Conservation (phyloP, 768 basidiomycete genomes). For the Boletus sensibilis region DNA sequence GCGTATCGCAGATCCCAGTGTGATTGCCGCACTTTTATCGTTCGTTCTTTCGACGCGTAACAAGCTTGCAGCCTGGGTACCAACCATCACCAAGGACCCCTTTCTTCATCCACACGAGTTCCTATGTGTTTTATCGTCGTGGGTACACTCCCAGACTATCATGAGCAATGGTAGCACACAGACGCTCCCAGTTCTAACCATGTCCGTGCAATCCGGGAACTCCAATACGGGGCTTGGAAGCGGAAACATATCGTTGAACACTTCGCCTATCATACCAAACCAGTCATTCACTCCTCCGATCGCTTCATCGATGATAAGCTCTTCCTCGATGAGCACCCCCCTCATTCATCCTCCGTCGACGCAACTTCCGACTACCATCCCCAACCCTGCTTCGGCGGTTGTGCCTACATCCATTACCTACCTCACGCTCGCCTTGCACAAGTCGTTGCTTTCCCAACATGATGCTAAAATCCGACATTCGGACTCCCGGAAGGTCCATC, state of each 20-base stretch:
- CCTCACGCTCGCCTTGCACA: slow-evolving; percentile 28
- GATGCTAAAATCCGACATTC: slow-evolving; percentile 33
- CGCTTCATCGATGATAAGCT: slow-evolving; percentile 1
- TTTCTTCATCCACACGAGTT: slow-evolving; percentile 70
- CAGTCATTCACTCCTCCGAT: slow-evolving; percentile 7
- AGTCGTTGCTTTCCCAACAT: slow-evolving; percentile 26
- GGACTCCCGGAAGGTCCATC: slow-evolving; percentile 61
- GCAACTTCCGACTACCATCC: slow-evolving; percentile 16
- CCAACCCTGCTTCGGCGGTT: slow-evolving; percentile 3
- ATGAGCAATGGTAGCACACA: slow-evolving; percentile 17
- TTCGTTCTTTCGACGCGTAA: slow-evolving; percentile 67
- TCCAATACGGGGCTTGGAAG: slow-evolving; percentile 12
- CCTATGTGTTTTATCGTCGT: slow-evolving; percentile 43
- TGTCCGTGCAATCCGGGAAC: slow-evolving; percentile 17
- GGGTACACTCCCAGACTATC: slow-evolving; percentile 21
- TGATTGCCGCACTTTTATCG: slow-evolving; percentile 69
- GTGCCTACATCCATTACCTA: slow-evolving; percentile 8
- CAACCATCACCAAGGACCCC: slow-evolving; percentile 68
- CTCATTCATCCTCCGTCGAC: background rate
- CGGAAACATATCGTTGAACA: slow-evolving; percentile 15
- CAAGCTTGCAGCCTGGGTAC: slow-evolving; percentile 55
- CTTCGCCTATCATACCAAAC: slow-evolving; percentile 15
- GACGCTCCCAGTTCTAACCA: slow-evolving; percentile 33
- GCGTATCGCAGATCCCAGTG: slow-evolving; percentile 68
- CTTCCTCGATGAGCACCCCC: slow-evolving; percentile 11